phyloP scores from a whole-genome alignment of 2,329 filamentous ascomycete species.

The Paracoccidioides lutzii region DNA sequence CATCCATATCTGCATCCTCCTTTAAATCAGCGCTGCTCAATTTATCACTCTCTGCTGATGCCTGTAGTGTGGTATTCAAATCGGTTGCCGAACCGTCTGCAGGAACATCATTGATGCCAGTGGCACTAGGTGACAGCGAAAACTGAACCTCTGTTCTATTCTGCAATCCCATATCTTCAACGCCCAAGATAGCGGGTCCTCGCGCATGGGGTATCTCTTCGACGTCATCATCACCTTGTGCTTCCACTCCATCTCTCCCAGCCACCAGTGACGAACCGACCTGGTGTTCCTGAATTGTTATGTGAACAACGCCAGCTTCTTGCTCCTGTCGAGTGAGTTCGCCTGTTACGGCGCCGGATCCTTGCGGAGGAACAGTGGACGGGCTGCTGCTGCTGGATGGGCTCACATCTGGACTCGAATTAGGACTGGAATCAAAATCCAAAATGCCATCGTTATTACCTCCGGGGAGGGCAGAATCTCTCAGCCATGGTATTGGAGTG shows the following conservation, averaged over 20 bases:
- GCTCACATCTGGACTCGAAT: slow-evolving; percentile 2
- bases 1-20: slow-evolving; percentile 16
- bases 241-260: slow-evolving; percentile 8
- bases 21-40: slow-evolving; percentile 6
- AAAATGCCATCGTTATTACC: slow-evolving; percentile 14
- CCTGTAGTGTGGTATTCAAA: slow-evolving; percentile 8
- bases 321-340: slow-evolving; percentile 80
- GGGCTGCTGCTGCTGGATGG: background rate
- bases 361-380: slow-evolving; percentile 20
- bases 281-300: slow-evolving; percentile 39
- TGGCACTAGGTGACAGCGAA: slow-evolving; percentile 17
- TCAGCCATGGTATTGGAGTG: slow-evolving; percentile 88
- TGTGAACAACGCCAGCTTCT: slow-evolving; percentile 63
- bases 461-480: slow-evolving; percentile 14
- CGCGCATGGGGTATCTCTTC: slow-evolving; percentile 63
- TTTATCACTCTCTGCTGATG: slow-evolving; percentile 4
- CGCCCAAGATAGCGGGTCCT: slow-evolving; percentile 72
- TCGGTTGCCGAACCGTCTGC: slow-evolving; percentile 10
- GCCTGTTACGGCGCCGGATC: slow-evolving; percentile 53
- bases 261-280: slow-evolving; percentile 13
- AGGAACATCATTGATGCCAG: slow-evolving; percentile 11
- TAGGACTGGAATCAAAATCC: slow-evolving; percentile 11
- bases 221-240: slow-evolving; percentile 41
- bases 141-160: slow-evolving; percentile 35
- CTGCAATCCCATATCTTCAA: slow-evolving; percentile 75